These are phyloP conservation scores for Mycena amicta DNA, from an alignment of 768 basidiomycete species.

Conservation along the genomic window DNA sequence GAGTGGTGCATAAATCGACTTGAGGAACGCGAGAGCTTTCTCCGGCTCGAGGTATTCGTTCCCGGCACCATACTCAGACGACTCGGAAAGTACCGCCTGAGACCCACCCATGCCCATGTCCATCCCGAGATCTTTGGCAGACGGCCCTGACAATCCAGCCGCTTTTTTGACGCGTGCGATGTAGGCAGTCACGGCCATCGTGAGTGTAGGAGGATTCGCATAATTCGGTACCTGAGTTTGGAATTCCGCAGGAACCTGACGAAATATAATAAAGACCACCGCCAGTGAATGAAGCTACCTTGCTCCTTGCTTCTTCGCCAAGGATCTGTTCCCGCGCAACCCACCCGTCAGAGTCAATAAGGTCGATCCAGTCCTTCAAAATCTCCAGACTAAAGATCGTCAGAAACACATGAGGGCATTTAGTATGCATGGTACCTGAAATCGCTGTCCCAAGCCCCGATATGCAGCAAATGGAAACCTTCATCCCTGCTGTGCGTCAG, in stretches of 20 bases:
- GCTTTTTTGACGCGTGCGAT: conserved; percentile 68
- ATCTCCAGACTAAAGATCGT: conserved; percentile 71
- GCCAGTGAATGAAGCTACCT: conserved; percentile 43
- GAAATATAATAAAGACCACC: neutral
- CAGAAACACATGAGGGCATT: neutral
- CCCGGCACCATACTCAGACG: conserved; percentile 28
- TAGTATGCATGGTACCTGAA: conserved; percentile 52
- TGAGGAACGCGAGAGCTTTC: conserved; percentile 68
- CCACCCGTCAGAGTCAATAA: conserved; percentile 95
- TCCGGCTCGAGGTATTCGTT: conserved; percentile 56
- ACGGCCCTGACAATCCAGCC: conserved; percentile 43
- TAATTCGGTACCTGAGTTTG: conserved; percentile 91
- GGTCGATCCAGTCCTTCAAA: conserved; percentile 82
- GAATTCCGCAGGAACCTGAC: conserved; percentile 84
- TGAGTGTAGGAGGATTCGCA: conserved; percentile 93
- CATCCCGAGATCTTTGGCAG: conserved; percentile 68
- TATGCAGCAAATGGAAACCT: conserved; percentile 91
- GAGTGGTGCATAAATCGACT: conserved; percentile 79
- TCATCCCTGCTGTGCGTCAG: conserved; percentile 72
- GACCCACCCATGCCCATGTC: conserved; percentile 51
- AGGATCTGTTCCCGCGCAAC: conserved; percentile 95
- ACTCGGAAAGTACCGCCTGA: conserved; percentile 52
- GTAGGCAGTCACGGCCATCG: conserved; percentile 91
- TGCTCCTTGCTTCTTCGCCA: conserved; percentile 94
- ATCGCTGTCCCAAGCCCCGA: conserved; percentile 92